Evolutionary conservation across 108 stramenopile species (phyloP).

Genomic region (Nannochloropsis salina): DNA sequence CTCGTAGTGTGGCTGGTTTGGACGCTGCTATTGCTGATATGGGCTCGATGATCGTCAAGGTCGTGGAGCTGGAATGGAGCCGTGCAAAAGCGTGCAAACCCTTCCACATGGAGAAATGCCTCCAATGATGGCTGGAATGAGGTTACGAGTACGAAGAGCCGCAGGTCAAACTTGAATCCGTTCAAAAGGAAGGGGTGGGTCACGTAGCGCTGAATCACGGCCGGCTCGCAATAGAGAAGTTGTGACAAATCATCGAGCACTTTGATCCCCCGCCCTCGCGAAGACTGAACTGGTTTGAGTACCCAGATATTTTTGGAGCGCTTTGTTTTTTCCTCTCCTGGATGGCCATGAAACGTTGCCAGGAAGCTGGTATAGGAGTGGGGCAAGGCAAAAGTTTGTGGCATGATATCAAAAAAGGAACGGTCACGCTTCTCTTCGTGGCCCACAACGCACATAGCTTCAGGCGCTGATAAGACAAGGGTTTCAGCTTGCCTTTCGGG

Average conservation of each 20-base stretch:
- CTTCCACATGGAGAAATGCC: slow-evolving; percentile 71
- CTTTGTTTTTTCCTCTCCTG: neutral
- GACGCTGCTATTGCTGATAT: slow-evolving; percentile 59
- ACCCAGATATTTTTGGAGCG: slow-evolving; percentile 58
- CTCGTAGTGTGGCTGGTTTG: slow-evolving; percentile 39
- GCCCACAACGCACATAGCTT: too few relatives aligned
- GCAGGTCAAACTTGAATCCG: slow-evolving; percentile 65
- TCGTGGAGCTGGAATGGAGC: slow-evolving; percentile 42
- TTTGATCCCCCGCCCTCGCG: slow-evolving; percentile 70
- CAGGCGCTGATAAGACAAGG: too few relatives aligned
- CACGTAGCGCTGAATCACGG: slow-evolving; percentile 61
- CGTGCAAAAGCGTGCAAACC: slow-evolving; percentile 63
- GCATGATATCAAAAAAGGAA: slow-evolving; percentile 57
- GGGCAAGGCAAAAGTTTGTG: slow-evolving; percentile 70
- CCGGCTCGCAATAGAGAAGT: slow-evolving; percentile 58
- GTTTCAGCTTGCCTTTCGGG: too few relatives aligned
- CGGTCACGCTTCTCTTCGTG: neutral
- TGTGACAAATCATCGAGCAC: slow-evolving; percentile 61
- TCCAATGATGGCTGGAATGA: slow-evolving; percentile 62
- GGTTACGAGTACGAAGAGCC: slow-evolving; percentile 74
- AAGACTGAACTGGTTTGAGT: slow-evolving; percentile 70
- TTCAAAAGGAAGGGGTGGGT: slow-evolving; percentile 53
- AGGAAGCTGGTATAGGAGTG: slow-evolving; percentile 61
- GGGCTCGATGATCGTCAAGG: slow-evolving; percentile 49
- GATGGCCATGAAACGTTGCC: slow-evolving; percentile 49